phyloP scores from a whole-genome alignment of 2,329 filamentous ascomycete species.

The Tolypocladium ovalisporum region DNA sequence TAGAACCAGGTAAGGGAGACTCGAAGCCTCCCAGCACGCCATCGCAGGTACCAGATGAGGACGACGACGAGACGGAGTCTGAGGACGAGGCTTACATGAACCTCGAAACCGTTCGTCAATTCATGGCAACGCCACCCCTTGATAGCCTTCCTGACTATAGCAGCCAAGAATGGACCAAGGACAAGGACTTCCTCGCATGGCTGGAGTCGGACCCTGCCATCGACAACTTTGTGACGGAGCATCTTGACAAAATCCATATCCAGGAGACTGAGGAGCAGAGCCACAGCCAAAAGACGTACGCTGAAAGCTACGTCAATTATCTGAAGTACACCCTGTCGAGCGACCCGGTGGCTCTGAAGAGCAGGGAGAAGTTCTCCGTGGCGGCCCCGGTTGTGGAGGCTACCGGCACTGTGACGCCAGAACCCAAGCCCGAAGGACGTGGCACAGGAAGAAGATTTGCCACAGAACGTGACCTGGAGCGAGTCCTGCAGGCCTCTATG shows the following conservation, averaged over 20 bases:
- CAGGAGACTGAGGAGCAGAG: slow-evolving; percentile 27
- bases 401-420: slow-evolving; percentile 30
- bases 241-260: slow-evolving; percentile 30
- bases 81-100: slow-evolving; percentile 41
- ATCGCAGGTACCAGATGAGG: slow-evolving; percentile 37
- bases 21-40: slow-evolving; percentile 33
- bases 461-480: slow-evolving; percentile 63
- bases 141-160: slow-evolving; percentile 40
- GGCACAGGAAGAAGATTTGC: slow-evolving; percentile 47
- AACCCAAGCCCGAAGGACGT: slow-evolving; percentile 46
- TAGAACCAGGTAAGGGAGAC: slow-evolving; percentile 17
- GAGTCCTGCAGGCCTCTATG: slow-evolving; percentile 61
- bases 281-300: slow-evolving; percentile 29
- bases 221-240: slow-evolving; percentile 33
- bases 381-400: slow-evolving; percentile 23
- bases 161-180: slow-evolving; percentile 36
- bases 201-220: slow-evolving; percentile 28
- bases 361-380: slow-evolving; percentile 40
- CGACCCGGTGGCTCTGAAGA: slow-evolving; percentile 43
- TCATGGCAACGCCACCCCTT: slow-evolving; percentile 42
- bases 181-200: slow-evolving; percentile 31
- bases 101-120: slow-evolving; percentile 37
- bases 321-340: slow-evolving; percentile 44
- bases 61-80: slow-evolving; percentile 43
- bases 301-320: slow-evolving; percentile 38